phyloP scores from a whole-genome alignment of 306 rosid genomes.

The Lithocarpus polystachyus region DNA sequence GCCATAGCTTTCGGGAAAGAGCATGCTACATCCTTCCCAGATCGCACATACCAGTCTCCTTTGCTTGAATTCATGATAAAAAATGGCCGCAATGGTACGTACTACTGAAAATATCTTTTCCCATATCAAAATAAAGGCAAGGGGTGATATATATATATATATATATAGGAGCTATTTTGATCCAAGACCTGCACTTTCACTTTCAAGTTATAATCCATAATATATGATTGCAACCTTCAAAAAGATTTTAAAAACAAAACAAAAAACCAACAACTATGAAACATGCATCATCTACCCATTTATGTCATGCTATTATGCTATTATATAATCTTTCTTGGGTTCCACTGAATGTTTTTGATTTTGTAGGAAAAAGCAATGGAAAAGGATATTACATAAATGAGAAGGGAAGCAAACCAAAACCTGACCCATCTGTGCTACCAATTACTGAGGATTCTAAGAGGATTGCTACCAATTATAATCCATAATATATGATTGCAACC shows the following conservation, averaged over 20 bases:
- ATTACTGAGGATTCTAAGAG: slow-evolving; percentile 70
- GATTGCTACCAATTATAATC: too few species aligned
- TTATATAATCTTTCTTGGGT: too few species aligned
- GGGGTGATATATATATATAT: too few species aligned
- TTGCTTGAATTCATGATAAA: slow-evolving; percentile 60
- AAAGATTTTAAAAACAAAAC: too few species aligned
- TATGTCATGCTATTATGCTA: neutral
- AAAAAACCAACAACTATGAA: too few species aligned
- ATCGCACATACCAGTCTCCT: slow-evolving; percentile 59
- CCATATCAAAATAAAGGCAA: too few species aligned
- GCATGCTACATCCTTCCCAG: slow-evolving; percentile 57
- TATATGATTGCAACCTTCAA: too few species aligned
- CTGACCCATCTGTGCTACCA: slow-evolving; percentile 67
- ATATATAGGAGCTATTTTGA: neutral
- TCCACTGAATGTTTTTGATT: neutral
- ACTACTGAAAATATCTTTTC: neutral
- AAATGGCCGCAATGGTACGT: slow-evolving; percentile 91
- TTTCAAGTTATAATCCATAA: too few species aligned
- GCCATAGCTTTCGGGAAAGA: slow-evolving; percentile 54
- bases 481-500: too few species aligned
- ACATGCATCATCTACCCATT: slow-evolving; percentile 1
- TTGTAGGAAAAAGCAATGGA: slow-evolving; percentile 82
- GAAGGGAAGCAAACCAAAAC: slow-evolving; percentile 86
- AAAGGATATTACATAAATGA: slow-evolving; percentile 73
- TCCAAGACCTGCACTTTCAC: too few species aligned